phyloP scores from a whole-genome alignment of 1,284 basidiomycete species.

The Trichosporon faecale region DNA sequence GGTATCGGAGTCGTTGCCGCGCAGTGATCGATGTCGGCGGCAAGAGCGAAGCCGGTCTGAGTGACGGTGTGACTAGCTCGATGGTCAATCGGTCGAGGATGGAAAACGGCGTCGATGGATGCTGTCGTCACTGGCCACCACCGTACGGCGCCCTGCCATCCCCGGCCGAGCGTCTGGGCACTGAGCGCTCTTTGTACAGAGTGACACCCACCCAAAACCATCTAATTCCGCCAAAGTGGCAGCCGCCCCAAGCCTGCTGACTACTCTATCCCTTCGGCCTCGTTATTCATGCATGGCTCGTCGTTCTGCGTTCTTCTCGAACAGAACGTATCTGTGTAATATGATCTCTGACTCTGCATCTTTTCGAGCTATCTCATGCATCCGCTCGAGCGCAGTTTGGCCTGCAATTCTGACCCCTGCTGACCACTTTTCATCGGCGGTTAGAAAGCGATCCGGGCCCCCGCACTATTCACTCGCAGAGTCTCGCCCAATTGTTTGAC shows the following conservation, averaged over 20 bases:
- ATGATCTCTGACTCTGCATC: no score
- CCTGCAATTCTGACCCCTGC: neutral
- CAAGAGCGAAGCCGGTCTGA: neutral
- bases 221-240: constrained; percentile 18
- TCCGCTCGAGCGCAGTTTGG: neutral
- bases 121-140: neutral
- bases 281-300: neutral
- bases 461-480: neutral
- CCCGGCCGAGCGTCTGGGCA: neutral
- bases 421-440: neutral
- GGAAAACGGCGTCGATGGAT: neutral
- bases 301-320: neutral
- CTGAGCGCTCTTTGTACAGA: neutral
- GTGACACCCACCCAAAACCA: neutral
- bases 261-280: neutral
- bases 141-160: neutral
- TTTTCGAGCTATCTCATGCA: neutral
- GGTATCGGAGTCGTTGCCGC: neutral
- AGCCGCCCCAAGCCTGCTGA: neutral
- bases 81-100: neutral
- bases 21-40: neutral
- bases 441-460: neutral
- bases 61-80: neutral
- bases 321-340: no score
- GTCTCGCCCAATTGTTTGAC: constrained; percentile 1